Percentiles rank a stretch among this genome's conserved stretches.
Evolutionary conservation across 2,329 filamentous ascomycete species (phyloP).

Genomic region (Claviceps maximensis): DNA sequence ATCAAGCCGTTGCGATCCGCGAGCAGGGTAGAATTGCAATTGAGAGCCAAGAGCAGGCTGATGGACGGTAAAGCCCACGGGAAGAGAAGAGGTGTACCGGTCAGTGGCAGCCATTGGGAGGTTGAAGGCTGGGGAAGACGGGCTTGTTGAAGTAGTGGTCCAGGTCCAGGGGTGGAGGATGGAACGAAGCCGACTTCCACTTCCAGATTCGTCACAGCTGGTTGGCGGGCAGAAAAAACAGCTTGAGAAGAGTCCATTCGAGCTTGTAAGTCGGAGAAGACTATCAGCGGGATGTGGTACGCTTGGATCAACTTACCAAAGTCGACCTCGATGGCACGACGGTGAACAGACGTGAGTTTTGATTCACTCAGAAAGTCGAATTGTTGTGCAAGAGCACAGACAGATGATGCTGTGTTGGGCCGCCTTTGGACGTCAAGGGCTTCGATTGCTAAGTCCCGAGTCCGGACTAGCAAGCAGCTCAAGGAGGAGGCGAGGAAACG

Average conservation of each 20-base stretch:
- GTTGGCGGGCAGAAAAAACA: not conserved
- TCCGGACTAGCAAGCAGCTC: too few relatives aligned
- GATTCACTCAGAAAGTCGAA: not conserved
- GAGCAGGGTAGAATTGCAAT: constrained; percentile 52
- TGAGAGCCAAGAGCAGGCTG: constrained; percentile 43
- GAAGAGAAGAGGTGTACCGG: constrained; percentile 13
- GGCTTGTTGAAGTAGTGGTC: not conserved
- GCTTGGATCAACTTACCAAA: not conserved
- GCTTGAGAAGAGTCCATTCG: not conserved
- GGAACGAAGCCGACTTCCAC: constrained; percentile 2
- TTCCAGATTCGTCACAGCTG: not conserved
- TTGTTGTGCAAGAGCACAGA: not conserved
- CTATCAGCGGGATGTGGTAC: not conserved
- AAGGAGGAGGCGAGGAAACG: not conserved
- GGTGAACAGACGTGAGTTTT: not conserved
- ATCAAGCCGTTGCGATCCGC: constrained; percentile 49
- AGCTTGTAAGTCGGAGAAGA: constrained; percentile 1
- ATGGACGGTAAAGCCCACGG: constrained; percentile 44
- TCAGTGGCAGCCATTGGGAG: constrained; percentile 15
- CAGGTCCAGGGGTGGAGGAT: not conserved
- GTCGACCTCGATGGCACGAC: not conserved
- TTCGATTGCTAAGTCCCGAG: too few relatives aligned
- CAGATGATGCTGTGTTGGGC: not conserved
- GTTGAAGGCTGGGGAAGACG: not conserved
- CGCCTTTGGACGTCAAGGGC: not conserved